Conservation (phyloP, 176 grass and related monocot species). For the Leersia perrieri region DNA sequence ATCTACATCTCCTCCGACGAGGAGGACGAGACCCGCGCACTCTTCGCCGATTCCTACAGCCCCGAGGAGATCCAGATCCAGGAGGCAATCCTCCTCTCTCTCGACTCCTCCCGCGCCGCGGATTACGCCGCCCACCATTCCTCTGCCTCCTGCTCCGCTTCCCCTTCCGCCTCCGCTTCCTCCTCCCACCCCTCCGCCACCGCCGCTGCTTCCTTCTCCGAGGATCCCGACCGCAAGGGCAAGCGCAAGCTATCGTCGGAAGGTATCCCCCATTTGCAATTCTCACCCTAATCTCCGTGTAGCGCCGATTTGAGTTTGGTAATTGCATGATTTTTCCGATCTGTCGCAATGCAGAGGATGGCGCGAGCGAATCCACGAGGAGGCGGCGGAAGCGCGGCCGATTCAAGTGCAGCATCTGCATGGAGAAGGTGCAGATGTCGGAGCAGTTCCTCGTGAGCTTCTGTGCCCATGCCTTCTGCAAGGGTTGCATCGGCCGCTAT, state of each 20-base stretch:
- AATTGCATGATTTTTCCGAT: neutral
- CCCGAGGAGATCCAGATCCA: constrained; percentile 45
- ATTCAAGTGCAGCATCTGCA: constrained; percentile 64
- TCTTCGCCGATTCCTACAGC: neutral
- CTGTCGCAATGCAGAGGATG: constrained; percentile 1
- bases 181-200: neutral
- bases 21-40: neutral
- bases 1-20: constrained; percentile 24
- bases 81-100: constrained; percentile 35
- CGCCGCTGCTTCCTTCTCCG: neutral
- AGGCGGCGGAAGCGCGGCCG: neutral
- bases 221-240: constrained; percentile 29
- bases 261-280: constrained; percentile 17
- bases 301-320: neutral
- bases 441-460: constrained; percentile 32
- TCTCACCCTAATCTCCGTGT: neutral
- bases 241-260: constrained; percentile 33
- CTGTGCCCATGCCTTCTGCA: constrained; percentile 56
- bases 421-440: constrained; percentile 24
- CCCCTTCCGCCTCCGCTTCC: neutral
- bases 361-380: neutral
- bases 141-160: neutral
- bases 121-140: neutral
- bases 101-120: constrained; percentile 15
- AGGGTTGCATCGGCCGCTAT: constrained; percentile 33